Evolutionary conservation across 495 filamentous ascomycete species (phyloP).

Genomic region (Glonium stellatum): DNA sequence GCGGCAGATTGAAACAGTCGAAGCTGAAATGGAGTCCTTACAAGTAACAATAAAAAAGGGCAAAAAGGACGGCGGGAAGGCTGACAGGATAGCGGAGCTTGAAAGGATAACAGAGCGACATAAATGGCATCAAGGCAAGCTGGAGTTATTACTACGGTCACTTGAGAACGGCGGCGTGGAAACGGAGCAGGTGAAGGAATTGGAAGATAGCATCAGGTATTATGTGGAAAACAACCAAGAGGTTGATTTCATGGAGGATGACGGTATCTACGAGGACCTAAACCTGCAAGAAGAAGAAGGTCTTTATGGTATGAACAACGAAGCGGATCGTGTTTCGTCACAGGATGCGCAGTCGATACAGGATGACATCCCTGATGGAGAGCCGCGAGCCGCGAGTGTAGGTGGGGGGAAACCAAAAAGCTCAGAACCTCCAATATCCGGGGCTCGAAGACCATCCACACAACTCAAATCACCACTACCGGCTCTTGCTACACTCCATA

Average conservation of each 20-base stretch:
- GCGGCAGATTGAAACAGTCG: constrained; percentile 81
- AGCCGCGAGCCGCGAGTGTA: constrained; percentile 40
- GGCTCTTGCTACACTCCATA: constrained; percentile 77
- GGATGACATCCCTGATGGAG: constrained; percentile 66
- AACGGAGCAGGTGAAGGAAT: constrained; percentile 68
- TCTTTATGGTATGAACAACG: constrained; percentile 70
- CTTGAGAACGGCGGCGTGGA: constrained; percentile 91
- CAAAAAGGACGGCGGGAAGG: constrained; percentile 74
- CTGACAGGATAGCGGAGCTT: constrained; percentile 80
- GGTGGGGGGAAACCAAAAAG: constrained; percentile 49
- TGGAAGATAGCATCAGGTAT: constrained; percentile 89
- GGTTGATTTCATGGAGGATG: constrained; percentile 84
- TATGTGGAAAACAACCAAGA: constrained; percentile 88
- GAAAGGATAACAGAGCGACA: constrained; percentile 79
- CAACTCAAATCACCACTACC: constrained; percentile 93
- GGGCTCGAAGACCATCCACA: constrained; percentile 65
- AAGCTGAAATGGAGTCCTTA: constrained; percentile 83
- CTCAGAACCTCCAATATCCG: constrained; percentile 35
- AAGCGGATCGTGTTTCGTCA: constrained; percentile 82
- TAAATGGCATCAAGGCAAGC: constrained; percentile 90
- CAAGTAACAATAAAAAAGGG: constrained; percentile 88
- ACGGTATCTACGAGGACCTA: constrained; percentile 91
- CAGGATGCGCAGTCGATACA: constrained; percentile 92
- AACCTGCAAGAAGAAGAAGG: constrained; percentile 84
- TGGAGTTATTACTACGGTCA: constrained; percentile 83